Evolutionary conservation across 78 protist genomes (phyloP).

Genomic region (Dictyostelium discoideum): dicty_2.7 NC_007091.3:2712501-2713000

Average conservation of each 20-base stretch:
- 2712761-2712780: neutral
- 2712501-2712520: neutral
- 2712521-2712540: neutral
- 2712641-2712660: neutral
- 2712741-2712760: neutral
- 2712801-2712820: neutral
- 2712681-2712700: neutral
- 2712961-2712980: neutral
- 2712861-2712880: no score
- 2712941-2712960: neutral
- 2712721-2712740: neutral
- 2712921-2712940: neutral
- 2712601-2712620: neutral
- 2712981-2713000: neutral
- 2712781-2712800: neutral
- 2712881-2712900: no score
- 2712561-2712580: neutral
- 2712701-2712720: neutral
- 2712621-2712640: neutral
- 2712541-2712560: neutral
- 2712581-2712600: neutral
- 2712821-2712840: neutral
- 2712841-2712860: no score
- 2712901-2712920: no score
- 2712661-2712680: neutral